Conservation (phyloP, 345 rosid genomes). For the Arabidopsis suecica region DNA sequence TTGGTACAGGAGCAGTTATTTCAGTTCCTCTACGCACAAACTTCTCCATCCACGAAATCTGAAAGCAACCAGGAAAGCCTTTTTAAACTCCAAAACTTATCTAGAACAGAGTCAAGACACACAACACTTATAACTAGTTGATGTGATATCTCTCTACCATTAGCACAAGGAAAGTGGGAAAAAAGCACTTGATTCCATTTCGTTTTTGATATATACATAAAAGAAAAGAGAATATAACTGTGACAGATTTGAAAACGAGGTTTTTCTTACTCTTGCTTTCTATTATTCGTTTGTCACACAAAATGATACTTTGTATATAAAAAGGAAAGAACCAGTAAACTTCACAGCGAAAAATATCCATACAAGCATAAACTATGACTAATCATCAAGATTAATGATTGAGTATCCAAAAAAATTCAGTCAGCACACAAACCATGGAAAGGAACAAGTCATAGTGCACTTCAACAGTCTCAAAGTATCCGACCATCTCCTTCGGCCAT, state of each 20-base stretch:
- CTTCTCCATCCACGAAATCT: constrained; percentile 99
- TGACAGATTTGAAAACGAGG: neutral
- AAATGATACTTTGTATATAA: neutral
- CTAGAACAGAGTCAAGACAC: constrained; percentile 17
- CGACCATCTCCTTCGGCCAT: neutral
- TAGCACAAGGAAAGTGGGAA: constrained; percentile 16
- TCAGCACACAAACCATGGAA: constrained; percentile 1
- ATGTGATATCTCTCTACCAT: constrained; percentile 5
- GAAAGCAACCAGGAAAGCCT: constrained; percentile 21
- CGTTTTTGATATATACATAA: constrained; percentile 1
- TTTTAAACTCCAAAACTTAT: constrained; percentile 13
- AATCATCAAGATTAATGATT: neutral
- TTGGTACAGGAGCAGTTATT: constrained; percentile 97
- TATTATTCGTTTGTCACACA: constrained; percentile 11
- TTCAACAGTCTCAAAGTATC: constrained; percentile 1
- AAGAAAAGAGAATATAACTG: constrained; percentile 7
- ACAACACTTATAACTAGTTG: constrained; percentile 14
- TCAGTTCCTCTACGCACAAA: constrained; percentile 92
- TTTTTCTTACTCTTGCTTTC: constrained; percentile 16
- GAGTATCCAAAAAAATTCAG: neutral
- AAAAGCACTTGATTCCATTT: constrained; percentile 40
- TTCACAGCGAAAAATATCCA: constrained; percentile 17
- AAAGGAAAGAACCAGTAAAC: constrained; percentile 20
- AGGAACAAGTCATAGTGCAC: constrained; percentile 15
- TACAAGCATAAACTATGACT: constrained; percentile 13